These are phyloP conservation scores for Mucor plumbeus DNA, from an alignment of 371 early-diverging fungal species.

Conservation along the genomic window DNA sequence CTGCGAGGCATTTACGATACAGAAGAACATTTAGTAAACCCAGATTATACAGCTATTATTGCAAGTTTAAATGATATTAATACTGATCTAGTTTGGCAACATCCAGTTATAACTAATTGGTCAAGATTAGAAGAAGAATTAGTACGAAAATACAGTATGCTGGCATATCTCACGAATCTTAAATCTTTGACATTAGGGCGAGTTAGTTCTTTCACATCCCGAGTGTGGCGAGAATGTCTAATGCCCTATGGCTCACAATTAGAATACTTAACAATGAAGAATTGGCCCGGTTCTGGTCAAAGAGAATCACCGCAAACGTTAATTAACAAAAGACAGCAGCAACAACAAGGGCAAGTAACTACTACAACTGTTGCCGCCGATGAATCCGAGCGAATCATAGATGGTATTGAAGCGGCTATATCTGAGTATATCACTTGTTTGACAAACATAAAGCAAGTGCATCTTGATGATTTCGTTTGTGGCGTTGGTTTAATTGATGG, in stretches of 20 bases:
- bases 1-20: background rate
- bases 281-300: conserved; percentile 14
- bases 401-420: conserved; percentile 19
- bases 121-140: background rate
- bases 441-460: conserved; percentile 5
- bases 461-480: conserved; percentile 21
- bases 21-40: background rate
- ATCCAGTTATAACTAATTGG: background rate
- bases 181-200: conserved; percentile 23
- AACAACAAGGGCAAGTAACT: background rate
- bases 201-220: conserved; percentile 35
- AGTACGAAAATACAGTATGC: conserved; percentile 14
- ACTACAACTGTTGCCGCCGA: background rate
- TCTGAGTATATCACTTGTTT: conserved; percentile 18
- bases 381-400: background rate
- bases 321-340: too few relatives aligned
- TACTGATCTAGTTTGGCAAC: background rate
- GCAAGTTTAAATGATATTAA: too few relatives aligned
- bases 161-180: background rate
- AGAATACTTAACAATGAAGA: conserved; percentile 22
- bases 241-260: conserved; percentile 24
- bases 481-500: conserved; percentile 10
- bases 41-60: too few relatives aligned
- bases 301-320: conserved; percentile 6
- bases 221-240: conserved; percentile 36